A percentile compares a stretch with the other conserved stretches of the same genome.
These are phyloP conservation scores for Lepidium didymum DNA, from an alignment of 345 rosid species.

Conservation along the genomic window DNA sequence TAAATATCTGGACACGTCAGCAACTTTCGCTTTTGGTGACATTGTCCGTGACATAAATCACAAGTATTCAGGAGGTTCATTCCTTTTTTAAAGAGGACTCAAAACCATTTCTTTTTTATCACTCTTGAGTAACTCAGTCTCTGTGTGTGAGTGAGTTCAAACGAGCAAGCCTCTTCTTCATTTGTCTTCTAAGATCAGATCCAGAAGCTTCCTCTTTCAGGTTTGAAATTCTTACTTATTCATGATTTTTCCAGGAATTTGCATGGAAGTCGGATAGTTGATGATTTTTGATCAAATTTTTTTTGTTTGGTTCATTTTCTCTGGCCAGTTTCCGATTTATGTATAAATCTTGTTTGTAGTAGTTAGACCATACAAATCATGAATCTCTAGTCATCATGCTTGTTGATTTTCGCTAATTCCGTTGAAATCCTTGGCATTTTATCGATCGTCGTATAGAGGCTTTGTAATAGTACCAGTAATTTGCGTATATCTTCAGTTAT, in stretches of 20 bases:
- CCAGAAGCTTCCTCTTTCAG: background rate
- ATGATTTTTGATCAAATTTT: background rate
- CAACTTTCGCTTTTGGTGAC: background rate
- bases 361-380: too few relatives aligned
- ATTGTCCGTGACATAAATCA: constrained; percentile 1
- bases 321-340: too few relatives aligned
- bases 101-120: background rate
- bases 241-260: background rate
- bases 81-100: background rate
- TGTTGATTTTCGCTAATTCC: too few relatives aligned
- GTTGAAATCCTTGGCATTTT: too few relatives aligned
- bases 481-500: constrained; percentile 25
- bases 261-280: background rate
- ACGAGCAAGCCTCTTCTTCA: background rate
- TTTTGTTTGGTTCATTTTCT: too few relatives aligned
- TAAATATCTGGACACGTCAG: constrained; percentile 18
- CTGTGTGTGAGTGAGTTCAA: background rate
- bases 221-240: background rate
- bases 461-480: background rate
- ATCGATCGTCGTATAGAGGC: background rate
- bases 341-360: background rate
- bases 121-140: background rate
- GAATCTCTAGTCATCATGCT: too few relatives aligned
- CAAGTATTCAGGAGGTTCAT: constrained; percentile 2
- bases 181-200: background rate